phyloP scores from a whole-genome alignment of 768 basidiomycete species.

The Termitomyces sp. region DNA sequence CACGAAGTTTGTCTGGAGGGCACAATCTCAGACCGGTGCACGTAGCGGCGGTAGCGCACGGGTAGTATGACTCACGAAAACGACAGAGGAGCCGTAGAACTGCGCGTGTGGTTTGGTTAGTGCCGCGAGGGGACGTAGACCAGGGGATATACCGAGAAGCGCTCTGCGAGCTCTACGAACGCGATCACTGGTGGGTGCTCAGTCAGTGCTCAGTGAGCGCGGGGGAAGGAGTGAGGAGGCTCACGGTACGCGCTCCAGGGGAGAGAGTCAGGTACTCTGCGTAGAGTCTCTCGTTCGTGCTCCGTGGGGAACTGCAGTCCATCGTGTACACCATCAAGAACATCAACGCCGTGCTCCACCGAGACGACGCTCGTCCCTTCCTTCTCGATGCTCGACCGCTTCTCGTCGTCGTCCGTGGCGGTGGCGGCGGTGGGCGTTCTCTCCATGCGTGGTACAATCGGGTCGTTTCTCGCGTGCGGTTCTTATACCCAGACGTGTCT shows the following conservation, averaged over 20 bases:
- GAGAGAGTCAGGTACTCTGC: slow-evolving; percentile 54
- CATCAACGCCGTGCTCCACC: neutral
- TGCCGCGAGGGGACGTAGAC: neutral
- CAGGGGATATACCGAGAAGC: slow-evolving; percentile 52
- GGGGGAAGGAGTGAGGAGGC: slow-evolving; percentile 10
- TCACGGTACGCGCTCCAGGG: slow-evolving; percentile 56
- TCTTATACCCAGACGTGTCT: neutral
- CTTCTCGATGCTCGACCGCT: neutral
- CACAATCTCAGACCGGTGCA: too few species aligned
- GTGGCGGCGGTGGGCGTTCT: neutral
- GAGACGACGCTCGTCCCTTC: neutral
- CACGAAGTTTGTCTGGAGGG: slow-evolving; percentile 61
- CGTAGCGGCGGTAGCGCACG: too few species aligned
- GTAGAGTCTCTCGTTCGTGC: slow-evolving; percentile 35
- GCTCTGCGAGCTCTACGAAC: slow-evolving; percentile 63
- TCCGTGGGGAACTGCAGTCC: slow-evolving; percentile 61
- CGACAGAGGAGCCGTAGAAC: slow-evolving; percentile 44
- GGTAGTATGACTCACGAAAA: slow-evolving; percentile 33
- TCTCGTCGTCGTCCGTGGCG: neutral
- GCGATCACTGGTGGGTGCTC: slow-evolving; percentile 45
- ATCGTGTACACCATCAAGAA: slow-evolving; percentile 27
- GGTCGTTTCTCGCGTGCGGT: neutral
- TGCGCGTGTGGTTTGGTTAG: slow-evolving; percentile 4
- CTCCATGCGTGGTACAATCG: neutral
- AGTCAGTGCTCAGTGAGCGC: neutral